Base-by-base conservation (phyloP, 768 basidiomycete genomes). In the Filobasidium floriforme region DNA sequence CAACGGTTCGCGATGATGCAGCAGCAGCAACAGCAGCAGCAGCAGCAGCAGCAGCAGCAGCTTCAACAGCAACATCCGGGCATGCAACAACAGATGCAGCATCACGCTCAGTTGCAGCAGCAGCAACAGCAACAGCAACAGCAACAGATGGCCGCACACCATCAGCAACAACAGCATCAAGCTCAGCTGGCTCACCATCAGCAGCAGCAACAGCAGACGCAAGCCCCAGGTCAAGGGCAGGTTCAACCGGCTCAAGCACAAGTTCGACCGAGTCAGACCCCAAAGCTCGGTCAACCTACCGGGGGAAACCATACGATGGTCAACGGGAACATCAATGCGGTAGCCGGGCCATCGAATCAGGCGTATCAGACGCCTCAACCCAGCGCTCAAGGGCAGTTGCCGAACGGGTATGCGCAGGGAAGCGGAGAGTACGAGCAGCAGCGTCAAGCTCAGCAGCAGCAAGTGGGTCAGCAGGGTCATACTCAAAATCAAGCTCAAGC, bases 141-240 rank as follows among this genome's bases (percentile, higher is more conserved):
- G 37, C 59, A 60, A 41, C 59, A 60, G 26, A n/a, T n/a, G 18
- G 19, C 15, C 6, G 19, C 15, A 18, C 59, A 60, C 26, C 59
- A 60, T 14, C 59, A 60, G 28, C 59, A 60, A 14, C 15, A 32
- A 18, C 37, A 32, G 26, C 59, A 60, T 5, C 32, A 37, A 29
- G 37, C 26, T 32, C 59, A 60, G 59, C 59, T 29, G 41, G 32
- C 29, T 40, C 59, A 60, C 12, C 26, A 18, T 4, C 32, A 32
- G 28, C 59, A 60, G 11, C 59, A 60, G 59, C 59, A 44, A 37
- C 41, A 55, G 46, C 63, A 57, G 28, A 37, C 46, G 54, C 63
- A 59, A 14, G 24, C 18, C 18, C 49, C 37, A 32, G 59, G 29
- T n/a, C 37, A 29, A 14, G 32, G 32, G 11, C 19, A n/a, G 59